A percentile compares a stretch with the other conserved stretches of the same genome.
phyloP scores from a whole-genome alignment of 495 filamentous ascomycete genomes.

The Tuber aestivum region DNA sequence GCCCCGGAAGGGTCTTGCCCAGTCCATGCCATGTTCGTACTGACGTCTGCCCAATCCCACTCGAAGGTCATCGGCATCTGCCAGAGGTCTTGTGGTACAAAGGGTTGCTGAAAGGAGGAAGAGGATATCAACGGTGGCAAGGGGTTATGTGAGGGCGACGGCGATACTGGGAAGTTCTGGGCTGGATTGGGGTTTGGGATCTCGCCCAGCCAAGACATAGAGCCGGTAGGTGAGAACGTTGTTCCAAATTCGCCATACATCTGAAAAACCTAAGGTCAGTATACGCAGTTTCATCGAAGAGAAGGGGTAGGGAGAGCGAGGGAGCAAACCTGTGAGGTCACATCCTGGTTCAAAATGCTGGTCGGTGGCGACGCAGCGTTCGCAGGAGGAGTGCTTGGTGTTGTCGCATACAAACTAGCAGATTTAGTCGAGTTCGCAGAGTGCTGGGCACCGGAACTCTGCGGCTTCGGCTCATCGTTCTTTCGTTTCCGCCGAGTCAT shows the following conservation, averaged over 20 bases:
- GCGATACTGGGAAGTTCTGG: constrained; percentile 50
- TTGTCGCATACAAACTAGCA: constrained; percentile 10
- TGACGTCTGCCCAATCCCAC: constrained; percentile 88
- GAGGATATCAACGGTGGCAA: constrained; percentile 45
- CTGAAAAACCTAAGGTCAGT: constrained; percentile 12
- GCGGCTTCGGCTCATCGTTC: constrained; percentile 42
- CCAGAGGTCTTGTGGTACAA: constrained; percentile 95
- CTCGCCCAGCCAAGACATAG: constrained; percentile 45
- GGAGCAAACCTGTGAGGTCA: constrained; percentile 29
- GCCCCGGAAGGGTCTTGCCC: constrained; percentile 19
- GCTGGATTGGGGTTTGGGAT: constrained; percentile 46
- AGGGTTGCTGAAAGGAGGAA: constrained; percentile 72
- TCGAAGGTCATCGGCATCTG: constrained; percentile 93
- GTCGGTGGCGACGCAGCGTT: constrained; percentile 29
- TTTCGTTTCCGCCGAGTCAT: constrained; percentile 75
- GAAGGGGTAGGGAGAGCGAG: background rate
- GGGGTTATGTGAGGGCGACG: constrained; percentile 42
- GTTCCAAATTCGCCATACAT: constrained; percentile 34
- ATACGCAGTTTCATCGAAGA: background rate
- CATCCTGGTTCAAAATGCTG: constrained; percentile 35
- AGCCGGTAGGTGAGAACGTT: constrained; percentile 43
- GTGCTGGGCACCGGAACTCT: constrained; percentile 18
- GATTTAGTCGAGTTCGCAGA: constrained; percentile 10
- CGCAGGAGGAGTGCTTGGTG: constrained; percentile 10
- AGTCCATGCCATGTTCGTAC: constrained; percentile 33